Base-by-base conservation (phyloP, 2,329 filamentous ascomycete species). In the Colletotrichum karsti region DNA sequence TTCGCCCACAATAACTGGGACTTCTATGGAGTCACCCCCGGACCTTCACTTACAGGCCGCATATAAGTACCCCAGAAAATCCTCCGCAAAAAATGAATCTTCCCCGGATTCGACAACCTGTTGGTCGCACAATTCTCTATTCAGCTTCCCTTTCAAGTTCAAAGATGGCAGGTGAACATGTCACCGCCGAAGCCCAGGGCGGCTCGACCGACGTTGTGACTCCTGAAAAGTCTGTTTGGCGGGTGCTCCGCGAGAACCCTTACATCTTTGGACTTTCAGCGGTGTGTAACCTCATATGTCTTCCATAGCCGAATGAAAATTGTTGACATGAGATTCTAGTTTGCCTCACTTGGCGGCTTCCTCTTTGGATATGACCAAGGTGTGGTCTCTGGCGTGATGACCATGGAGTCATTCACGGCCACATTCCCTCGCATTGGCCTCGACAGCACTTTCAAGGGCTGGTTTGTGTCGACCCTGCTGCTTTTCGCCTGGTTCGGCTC, bases 341-440 rank as follows among this genome's bases (percentile, higher is more conserved):
- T 78, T 51, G 74, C 76, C 4, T 74, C 77, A 37, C 78, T 83
- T 3, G 78, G 78, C 1, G 79, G 75, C 65, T 85, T 85, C 20
- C 76, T 85, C 2, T 86, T 84, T 46, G 83, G 84, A 3, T 85
- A 85, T 72, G 83, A 85, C 58, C 84, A 85, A 60, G 84, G 83
- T 5, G 83, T 85, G n/a, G 77, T 85, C 5, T 83, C 81, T 1
- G 81, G 81, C 22, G 79, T 85, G 2, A 72, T 84, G 41, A 79
- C 77, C 0, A 85, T 85, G 83, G 77, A 83, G 68, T 79, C 77
- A 2, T 85, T 85, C 65, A 74, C 58, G 4, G 74, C 71, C 6
- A 55, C 63, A 0, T 79, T 79, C 58, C 77, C 77, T 8, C 74
- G 78, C 10, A 77, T 85, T 20, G 83, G 79, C 54, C 63, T 77